A percentile compares a stretch with the other conserved stretches of the same genome.
phyloP scores from a whole-genome alignment of 2,329 filamentous ascomycete genomes.

The Incumbomyces lentus region DNA sequence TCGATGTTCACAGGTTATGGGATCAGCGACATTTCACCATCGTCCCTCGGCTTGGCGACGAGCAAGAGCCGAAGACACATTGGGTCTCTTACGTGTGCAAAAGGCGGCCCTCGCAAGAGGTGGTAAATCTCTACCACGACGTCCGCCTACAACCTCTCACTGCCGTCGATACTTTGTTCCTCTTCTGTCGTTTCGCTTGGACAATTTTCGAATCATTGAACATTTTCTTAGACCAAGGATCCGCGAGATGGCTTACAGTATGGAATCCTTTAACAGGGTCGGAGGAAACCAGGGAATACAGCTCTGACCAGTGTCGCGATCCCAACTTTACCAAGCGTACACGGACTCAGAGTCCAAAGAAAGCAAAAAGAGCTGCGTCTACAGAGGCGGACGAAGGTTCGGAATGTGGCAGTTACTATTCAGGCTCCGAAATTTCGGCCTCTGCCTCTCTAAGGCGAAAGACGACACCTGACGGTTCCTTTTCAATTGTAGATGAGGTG shows the following conservation, averaged over 20 bases:
- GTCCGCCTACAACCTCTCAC: neutral
- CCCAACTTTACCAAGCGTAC: neutral
- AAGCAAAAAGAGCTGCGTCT: neutral
- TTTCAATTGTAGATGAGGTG: no score
- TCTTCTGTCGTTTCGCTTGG: slow-evolving; percentile 2
- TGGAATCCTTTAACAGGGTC: neutral
- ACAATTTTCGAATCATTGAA: neutral
- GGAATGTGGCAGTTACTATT: no score
- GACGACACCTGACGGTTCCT: no score
- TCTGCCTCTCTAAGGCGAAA: no score
- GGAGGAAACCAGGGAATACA: neutral
- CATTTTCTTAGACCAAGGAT: neutral
- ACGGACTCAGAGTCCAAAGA: neutral
- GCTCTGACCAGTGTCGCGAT: neutral
- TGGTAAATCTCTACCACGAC: neutral
- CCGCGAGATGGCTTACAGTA: neutral
- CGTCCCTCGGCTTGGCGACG: neutral
- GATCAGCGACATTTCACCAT: neutral
- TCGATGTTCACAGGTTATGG: neutral
- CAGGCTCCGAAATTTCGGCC: no score
- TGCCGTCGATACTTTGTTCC: neutral
- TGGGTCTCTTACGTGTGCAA: neutral
- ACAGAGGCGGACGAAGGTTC: neutral
- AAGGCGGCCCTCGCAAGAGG: neutral
- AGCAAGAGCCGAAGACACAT: neutral